Percentiles rank a stretch among this genome's conserved stretches.
These are phyloP conservation scores for Echinosophora koreensis DNA, from an alignment of 306 rosid species.

Conservation along the genomic window DNA sequence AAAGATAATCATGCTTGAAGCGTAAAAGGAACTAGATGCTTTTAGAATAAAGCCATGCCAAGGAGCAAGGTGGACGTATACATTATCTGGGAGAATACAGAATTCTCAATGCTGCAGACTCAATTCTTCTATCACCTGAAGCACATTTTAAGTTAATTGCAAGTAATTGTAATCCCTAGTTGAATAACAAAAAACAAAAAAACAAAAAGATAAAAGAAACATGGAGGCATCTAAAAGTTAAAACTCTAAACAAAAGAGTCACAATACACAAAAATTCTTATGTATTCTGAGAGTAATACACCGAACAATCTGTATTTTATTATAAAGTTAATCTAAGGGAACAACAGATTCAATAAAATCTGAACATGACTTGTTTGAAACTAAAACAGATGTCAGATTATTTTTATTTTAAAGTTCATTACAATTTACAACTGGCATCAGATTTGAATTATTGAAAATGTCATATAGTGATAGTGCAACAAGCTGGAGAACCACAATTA, in stretches of 20 bases:
- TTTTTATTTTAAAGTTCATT: neutral
- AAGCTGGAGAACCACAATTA: neutral
- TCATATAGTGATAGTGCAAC: neutral
- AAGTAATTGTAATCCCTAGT: neutral
- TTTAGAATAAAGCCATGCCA: slow-evolving; percentile 37
- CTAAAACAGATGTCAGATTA: neutral
- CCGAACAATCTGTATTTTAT: neutral
- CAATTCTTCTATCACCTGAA: slow-evolving; percentile 38
- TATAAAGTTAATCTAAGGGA: neutral
- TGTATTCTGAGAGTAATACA: neutral
- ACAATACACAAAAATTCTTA: slow-evolving; percentile 1
- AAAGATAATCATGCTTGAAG: slow-evolving; percentile 23
- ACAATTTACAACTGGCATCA: neutral
- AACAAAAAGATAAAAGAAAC: neutral
- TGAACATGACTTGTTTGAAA: slow-evolving; percentile 4
- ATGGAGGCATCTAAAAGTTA: slow-evolving; percentile 3
- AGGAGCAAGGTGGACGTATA: slow-evolving; percentile 4
- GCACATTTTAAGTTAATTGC: slow-evolving; percentile 14
- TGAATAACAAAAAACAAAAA: slow-evolving; percentile 6
- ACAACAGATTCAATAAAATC: neutral
- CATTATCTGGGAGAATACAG: slow-evolving; percentile 14
- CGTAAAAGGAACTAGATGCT: neutral
- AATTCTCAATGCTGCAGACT: slow-evolving; percentile 30
- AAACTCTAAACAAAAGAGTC: neutral
- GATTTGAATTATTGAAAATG: neutral